Evolutionary conservation across 176 grass and related monocot species (phyloP).

Genomic region (Urochloa ruziziensis): DNA sequence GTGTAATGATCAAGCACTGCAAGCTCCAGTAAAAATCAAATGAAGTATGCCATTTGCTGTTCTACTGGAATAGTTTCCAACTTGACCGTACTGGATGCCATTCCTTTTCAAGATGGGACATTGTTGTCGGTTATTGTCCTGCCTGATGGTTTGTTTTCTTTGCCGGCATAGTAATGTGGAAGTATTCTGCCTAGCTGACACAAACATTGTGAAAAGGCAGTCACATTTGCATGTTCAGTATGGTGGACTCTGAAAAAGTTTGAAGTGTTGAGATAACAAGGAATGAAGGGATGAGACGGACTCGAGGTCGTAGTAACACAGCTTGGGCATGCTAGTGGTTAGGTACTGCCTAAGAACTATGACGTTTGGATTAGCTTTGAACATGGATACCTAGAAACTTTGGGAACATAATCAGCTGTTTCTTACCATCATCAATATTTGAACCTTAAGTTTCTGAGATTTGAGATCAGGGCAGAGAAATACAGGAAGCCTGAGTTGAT

Average conservation of each 20-base stretch:
- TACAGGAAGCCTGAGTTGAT: slow-evolving; percentile 17
- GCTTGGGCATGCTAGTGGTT: not conserved
- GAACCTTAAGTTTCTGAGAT: slow-evolving; percentile 14
- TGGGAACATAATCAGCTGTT: not conserved
- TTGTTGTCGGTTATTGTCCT: slow-evolving; percentile 32
- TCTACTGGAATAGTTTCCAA: slow-evolving; percentile 55
- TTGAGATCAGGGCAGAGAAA: slow-evolving; percentile 11
- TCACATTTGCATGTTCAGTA: not conserved
- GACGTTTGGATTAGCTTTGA: slow-evolving; percentile 17
- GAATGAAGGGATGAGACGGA: slow-evolving; percentile 2
- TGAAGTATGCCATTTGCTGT: slow-evolving; percentile 59
- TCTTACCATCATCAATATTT: slow-evolving; percentile 29
- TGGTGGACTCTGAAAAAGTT: not conserved
- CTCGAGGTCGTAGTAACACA: not conserved
- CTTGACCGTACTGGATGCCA: slow-evolving; percentile 41
- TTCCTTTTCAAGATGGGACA: slow-evolving; percentile 43
- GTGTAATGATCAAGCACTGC: slow-evolving; percentile 65
- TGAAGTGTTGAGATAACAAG: slow-evolving; percentile 2
- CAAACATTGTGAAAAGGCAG: slow-evolving; percentile 8
- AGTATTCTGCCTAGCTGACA: slow-evolving; percentile 17
- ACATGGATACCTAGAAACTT: not conserved
- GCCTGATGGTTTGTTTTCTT: slow-evolving; percentile 24
- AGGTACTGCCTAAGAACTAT: not conserved
- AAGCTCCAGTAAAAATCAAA: slow-evolving; percentile 58
- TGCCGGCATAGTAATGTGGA: not conserved